Evolutionary conservation across 2,329 filamentous ascomycete species (phyloP).

Genomic region (Chaetomiaceae sp.): DNA sequence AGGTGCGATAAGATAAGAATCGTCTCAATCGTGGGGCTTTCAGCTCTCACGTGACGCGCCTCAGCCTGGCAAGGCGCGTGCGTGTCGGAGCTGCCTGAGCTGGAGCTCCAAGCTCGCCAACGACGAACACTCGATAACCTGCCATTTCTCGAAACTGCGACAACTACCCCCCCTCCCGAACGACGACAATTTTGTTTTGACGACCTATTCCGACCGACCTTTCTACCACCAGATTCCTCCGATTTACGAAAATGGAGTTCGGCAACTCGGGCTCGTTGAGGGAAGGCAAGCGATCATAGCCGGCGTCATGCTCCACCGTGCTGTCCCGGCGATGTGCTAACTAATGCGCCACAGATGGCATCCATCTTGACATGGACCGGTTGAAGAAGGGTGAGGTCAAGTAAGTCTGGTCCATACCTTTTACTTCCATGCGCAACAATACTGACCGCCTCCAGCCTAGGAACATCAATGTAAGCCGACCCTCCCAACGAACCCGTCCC

Average conservation of each 20-base stretch:
- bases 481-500: constrained; percentile 19
- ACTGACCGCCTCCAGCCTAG: constrained; percentile 58
- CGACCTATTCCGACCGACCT: constrained; percentile 20
- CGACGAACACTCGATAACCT: constrained; percentile 6
- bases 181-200: background rate
- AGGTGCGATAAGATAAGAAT: constrained; percentile 20
- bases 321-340: constrained; percentile 25
- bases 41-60: constrained; percentile 23
- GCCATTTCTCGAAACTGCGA: background rate
- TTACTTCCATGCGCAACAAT: constrained; percentile 20
- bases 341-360: constrained; percentile 68
- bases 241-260: constrained; percentile 52
- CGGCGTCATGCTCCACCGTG: constrained; percentile 4
- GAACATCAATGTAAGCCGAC: constrained; percentile 83
- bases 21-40: background rate
- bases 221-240: constrained; percentile 16
- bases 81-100: constrained; percentile 30
- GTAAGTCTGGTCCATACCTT: constrained; percentile 51
- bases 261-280: constrained; percentile 58
- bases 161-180: background rate
- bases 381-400: constrained; percentile 99
- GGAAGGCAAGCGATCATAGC: constrained; percentile 48
- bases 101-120: constrained; percentile 21
- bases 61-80: constrained; percentile 22
- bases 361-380: constrained; percentile 98